These are phyloP conservation scores for Rhynchosporium agropyri DNA, from an alignment of 2,329 filamentous ascomycete genomes.

Conservation along the genomic window DNA sequence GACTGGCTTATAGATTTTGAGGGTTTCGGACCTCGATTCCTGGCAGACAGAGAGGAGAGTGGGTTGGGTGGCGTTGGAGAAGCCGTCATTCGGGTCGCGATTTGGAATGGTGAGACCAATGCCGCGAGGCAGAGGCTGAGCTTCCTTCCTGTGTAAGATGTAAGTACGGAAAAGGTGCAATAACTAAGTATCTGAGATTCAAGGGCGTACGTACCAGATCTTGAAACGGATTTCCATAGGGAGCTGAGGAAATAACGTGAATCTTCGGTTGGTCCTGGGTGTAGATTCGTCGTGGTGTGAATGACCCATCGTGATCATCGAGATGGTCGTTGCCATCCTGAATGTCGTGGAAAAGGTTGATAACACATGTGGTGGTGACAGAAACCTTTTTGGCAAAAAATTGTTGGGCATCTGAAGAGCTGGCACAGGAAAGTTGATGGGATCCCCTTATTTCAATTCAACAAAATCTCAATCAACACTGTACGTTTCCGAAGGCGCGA, in stretches of 20 bases:
- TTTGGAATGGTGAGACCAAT: background rate
- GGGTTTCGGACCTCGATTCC: constrained; percentile 10
- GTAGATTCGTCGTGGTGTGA: too few species aligned
- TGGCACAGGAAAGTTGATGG: too few species aligned
- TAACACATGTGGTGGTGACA: too few species aligned
- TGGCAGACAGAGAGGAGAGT: background rate
- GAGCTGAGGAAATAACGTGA: constrained; percentile 3
- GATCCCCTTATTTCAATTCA: too few species aligned
- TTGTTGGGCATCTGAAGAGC: too few species aligned
- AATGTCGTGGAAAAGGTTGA: too few species aligned
- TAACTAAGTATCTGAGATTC: too few species aligned
- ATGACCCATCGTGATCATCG: background rate
- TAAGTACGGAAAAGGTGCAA: too few species aligned
- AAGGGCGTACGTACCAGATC: background rate
- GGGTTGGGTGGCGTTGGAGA: background rate
- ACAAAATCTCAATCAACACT: too few species aligned
- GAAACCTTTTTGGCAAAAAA: too few species aligned
- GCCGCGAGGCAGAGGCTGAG: background rate
- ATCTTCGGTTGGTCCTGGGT: background rate
- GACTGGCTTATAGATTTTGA: background rate
- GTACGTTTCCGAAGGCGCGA: too few species aligned
- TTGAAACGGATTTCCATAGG: background rate
- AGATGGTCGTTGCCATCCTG: background rate
- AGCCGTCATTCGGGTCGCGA: background rate
- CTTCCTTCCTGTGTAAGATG: background rate